phyloP scores from a whole-genome alignment of 441 rosid genomes.

The Gossypium lobatum region DNA sequence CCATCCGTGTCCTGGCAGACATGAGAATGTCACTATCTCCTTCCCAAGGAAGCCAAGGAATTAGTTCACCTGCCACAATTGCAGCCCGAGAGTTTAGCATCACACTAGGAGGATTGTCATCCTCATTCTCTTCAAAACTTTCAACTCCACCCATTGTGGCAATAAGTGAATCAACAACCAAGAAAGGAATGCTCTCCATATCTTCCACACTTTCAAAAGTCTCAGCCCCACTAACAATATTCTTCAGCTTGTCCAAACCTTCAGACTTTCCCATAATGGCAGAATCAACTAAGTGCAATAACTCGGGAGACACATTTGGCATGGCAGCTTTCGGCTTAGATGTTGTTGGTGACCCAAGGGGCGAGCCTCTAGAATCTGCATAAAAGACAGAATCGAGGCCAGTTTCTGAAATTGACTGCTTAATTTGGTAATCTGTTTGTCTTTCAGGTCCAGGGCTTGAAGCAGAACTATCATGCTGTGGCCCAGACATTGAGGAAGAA shows the following conservation, averaged over 20 bases:
- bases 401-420: conserved; percentile 47
- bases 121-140: conserved; percentile 96
- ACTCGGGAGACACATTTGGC: conserved; percentile 97
- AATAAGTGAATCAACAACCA: conserved; percentile 93
- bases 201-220: conserved; percentile 74
- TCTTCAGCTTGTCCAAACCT: conserved; percentile 81
- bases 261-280: conserved; percentile 98
- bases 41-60: conserved; percentile 80
- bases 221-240: conserved; percentile 75
- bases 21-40: conserved; percentile 64
- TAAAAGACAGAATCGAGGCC: conserved; percentile 39
- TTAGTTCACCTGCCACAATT: conserved; percentile 88
- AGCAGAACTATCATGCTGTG: conserved; percentile 32
- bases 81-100: conserved; percentile 99
- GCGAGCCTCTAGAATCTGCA: conserved; percentile 52
- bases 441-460: conserved; percentile 15
- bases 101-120: conserved; percentile 96
- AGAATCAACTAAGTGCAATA: conserved; percentile 96
- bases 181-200: conserved; percentile 68
- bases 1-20: conserved; percentile 97
- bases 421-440: conserved; percentile 29
- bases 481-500: conserved; percentile 20
- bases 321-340: conserved; percentile 60
- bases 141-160: conserved; percentile 99
- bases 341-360: conserved; percentile 60